phyloP scores from a whole-genome alignment of 192 early-diverging fungal genomes.

The Coemansia sp. region DNA sequence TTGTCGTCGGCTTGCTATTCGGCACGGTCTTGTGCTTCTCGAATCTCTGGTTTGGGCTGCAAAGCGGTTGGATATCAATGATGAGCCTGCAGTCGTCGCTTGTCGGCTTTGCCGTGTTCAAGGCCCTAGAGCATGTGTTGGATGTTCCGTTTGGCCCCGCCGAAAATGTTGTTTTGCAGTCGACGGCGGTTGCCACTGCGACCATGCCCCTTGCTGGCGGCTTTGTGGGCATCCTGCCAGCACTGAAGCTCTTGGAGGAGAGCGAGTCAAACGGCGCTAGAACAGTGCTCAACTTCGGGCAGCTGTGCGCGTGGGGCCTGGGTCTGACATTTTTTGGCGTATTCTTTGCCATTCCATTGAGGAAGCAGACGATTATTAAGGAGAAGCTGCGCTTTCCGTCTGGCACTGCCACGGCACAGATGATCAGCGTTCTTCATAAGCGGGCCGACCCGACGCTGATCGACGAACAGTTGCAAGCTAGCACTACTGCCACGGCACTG shows the following conservation, averaged over 20 bases:
- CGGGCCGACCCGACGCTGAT: constrained; percentile 53
- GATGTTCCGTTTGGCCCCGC: constrained; percentile 64
- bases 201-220: constrained; percentile 80
- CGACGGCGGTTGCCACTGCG: constrained; percentile 78
- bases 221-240: constrained; percentile 80
- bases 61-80: constrained; percentile 78
- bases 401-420: constrained; percentile 82
- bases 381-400: constrained; percentile 84
- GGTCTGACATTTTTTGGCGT: constrained; percentile 86
- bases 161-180: constrained; percentile 84
- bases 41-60: constrained; percentile 87
- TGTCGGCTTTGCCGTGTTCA: constrained; percentile 76
- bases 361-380: constrained; percentile 72
- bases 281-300: constrained; percentile 51
- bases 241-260: constrained; percentile 64
- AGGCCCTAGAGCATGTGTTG: constrained; percentile 54
- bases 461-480: constrained; percentile 5
- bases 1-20: constrained; percentile 62
- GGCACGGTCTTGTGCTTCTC: constrained; percentile 76
- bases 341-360: constrained; percentile 79
- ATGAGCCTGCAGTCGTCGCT: constrained; percentile 73
- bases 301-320: constrained; percentile 71
- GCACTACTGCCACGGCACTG: neutral
- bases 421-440: constrained; percentile 72
- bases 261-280: constrained; percentile 57